Evolutionary conservation across 345 rosid species (phyloP), one percentile per base, ranked within the genome.

Genomic region (Murraya koenigii): DNA sequence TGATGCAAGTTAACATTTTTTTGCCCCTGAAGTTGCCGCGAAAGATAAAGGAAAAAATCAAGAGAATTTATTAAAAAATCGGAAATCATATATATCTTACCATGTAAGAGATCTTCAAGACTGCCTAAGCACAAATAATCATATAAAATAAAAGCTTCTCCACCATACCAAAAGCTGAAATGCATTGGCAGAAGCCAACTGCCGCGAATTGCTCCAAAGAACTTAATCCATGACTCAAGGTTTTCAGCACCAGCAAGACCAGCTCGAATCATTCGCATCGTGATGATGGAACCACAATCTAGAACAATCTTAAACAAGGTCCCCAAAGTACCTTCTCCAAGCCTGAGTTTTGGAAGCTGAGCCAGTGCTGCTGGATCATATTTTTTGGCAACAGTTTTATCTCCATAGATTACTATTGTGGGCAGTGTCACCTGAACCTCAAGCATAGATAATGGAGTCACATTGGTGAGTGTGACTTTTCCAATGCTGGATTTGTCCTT

Each of bases 101-200:
- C 88, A 76, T 82, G 84, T 20, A 85, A 60, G 39, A 82, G 84
- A 67, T 85, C 86, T 36, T 85, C 85, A 33, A 85, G 58, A 47
- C 88, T 85, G 72, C 86, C 88, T 61, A 85, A 41, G 79, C 83
- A 80, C 54, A 80, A 58, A 65, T 85, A 78, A 0, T 80, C 80
- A 3, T 76, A 78, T 75, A 82, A 58, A 60, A 82, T n/a, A 35
- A 80, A 82, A 47, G 85, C 84, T 61, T 85, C 88, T 9, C 79
- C 86, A 52, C 86, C 86, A 39, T 82, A 80, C 84, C 86, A 78
- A 17, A 85, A 85, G 38, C 84, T 73, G 54, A 73, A 82, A 28
- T 78, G 80, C 47, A 85, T 65, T 41, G 80, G 82, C 64, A 82
- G 77, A 22, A 82, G 80, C 74, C 70, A 78, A 38, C 63, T 39